phyloP scores from a whole-genome alignment of 2,329 filamentous ascomycete genomes.

The Dactylonectria macrodidyma region DNA sequence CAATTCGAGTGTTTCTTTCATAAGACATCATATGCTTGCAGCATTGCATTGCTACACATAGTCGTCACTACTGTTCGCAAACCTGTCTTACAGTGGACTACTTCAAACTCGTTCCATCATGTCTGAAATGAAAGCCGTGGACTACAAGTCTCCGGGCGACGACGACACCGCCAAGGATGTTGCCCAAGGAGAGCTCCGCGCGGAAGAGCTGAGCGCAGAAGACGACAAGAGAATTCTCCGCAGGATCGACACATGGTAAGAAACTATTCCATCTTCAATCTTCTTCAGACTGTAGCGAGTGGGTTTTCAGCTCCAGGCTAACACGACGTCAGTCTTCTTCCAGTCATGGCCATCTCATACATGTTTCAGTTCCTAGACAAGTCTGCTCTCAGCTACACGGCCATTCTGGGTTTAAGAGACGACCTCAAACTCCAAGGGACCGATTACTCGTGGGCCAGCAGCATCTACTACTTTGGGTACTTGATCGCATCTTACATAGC shows the following conservation, averaged over 20 bases:
- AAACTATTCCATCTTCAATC: conserved; percentile 55
- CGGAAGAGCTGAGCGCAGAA: conserved; percentile 38
- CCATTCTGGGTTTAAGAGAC: conserved; percentile 63
- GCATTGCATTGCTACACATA: background rate
- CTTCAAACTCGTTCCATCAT: background rate
- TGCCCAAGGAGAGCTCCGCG: conserved; percentile 5
- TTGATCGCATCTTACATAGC: conserved; percentile 51
- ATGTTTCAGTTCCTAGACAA: conserved; percentile 75
- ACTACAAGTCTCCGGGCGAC: background rate
- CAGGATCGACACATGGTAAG: conserved; percentile 71
- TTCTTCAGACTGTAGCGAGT: conserved; percentile 52
- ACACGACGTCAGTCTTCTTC: conserved; percentile 61
- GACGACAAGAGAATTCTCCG: conserved; percentile 68
- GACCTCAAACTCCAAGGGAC: conserved; percentile 63
- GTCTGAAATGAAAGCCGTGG: conserved; percentile 16
- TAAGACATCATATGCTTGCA: background rate
- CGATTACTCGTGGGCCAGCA: conserved; percentile 66
- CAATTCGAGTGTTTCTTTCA: background rate
- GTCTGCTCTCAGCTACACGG: conserved; percentile 66
- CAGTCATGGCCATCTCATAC: conserved; percentile 66
- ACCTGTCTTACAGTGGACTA: background rate
- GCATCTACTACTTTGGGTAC: conserved; percentile 68
- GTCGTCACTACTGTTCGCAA: background rate
- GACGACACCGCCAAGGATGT: conserved; percentile 19
- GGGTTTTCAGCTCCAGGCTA: background rate